Evolutionary conservation across 2,329 filamentous ascomycete genomes (phyloP), one percentile per base, ranked within the genome.

Genomic region (Talaromyces sp.): DNA sequence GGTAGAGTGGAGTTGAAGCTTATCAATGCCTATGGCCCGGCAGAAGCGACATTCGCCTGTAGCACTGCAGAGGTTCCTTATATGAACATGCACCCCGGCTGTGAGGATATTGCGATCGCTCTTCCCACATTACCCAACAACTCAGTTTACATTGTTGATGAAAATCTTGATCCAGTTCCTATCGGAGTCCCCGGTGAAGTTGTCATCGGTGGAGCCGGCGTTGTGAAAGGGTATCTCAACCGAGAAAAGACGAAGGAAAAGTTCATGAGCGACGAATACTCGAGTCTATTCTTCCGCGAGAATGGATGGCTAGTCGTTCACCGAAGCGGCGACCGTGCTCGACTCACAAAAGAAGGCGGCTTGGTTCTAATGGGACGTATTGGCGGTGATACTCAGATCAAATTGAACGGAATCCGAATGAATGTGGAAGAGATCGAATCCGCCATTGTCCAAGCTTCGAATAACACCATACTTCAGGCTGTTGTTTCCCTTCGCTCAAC

Each of bases 401-500:
- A 69, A 45, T 30, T 70, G 6, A 58, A 62, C n/a, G 69, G 68
- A 7, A 63, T 74, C 17, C 65, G 68, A 1, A 72, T 82, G 20
- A 79, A 83, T 13, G 62, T 83, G 0, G 59, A 66, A 3, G 81
- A 83, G 6, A 70, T 82, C n/a, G 73, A 73, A 45, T 51, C 52
- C 3, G 54, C 51, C 10, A 67, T 77, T 35, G 17, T 74, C 2
- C 20, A 56, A 1, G 52, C 56, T 16, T 58, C 69, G 0, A 44
- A 55, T 2, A 62, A 66, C 2, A 30, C 8, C 4, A 49, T 63
- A 8, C 29, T 30, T 20, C 60, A 63, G 24, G 51, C 49, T n/a
- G 39, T 61, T 7, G 56, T 61, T 1, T 63, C 58, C 1, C 27
- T 50, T 22, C 58, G 60, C 17, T 47, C 45, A 6, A 35, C 29